These are phyloP conservation scores for Cystofilobasidium bisporidii DNA, from an alignment of 768 basidiomycete species.

Conservation along the genomic window DNA sequence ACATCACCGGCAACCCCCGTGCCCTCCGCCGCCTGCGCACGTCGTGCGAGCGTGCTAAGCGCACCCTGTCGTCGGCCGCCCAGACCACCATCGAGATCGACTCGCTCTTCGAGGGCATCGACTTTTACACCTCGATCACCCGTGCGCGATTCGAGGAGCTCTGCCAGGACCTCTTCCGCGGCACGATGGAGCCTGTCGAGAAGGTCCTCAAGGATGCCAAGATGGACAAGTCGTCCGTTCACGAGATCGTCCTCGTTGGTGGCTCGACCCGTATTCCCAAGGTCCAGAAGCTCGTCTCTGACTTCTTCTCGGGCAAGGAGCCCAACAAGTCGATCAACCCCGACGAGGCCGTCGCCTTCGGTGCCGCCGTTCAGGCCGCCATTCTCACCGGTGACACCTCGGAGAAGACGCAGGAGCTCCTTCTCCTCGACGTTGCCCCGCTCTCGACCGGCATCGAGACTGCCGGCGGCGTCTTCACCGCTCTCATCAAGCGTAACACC, in stretches of 20 bases:
- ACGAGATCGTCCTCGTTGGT: slow-evolving; percentile 98
- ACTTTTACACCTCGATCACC: slow-evolving; percentile 97
- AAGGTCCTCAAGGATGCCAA: slow-evolving; percentile 98
- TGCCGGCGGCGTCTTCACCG: slow-evolving; percentile 99
- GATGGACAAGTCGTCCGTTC: slow-evolving; percentile 85
- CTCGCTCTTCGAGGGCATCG: slow-evolving; percentile 94
- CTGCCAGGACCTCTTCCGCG: slow-evolving; percentile 88
- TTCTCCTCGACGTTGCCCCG: slow-evolving; percentile 96
- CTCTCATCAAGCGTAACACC: slow-evolving; percentile 98
- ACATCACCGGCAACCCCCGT: slow-evolving; percentile 61
- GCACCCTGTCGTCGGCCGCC: slow-evolving; percentile 93
- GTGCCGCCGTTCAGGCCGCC: slow-evolving; percentile 98
- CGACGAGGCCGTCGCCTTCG: slow-evolving; percentile 98
- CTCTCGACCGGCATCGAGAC: slow-evolving; percentile 99
- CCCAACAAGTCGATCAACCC: slow-evolving; percentile 99
- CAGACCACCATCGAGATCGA: slow-evolving; percentile 99
- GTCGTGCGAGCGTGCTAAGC: slow-evolving; percentile 99
- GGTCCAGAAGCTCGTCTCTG: slow-evolving; percentile 94
- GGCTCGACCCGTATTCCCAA: slow-evolving; percentile 99
- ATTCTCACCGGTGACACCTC: slow-evolving; percentile 97
- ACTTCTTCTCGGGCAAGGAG: slow-evolving; percentile 95
- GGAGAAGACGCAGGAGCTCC: slow-evolving; percentile 95
- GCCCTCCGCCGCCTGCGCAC: slow-evolving; percentile 90
- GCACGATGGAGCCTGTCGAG: slow-evolving; percentile 94
- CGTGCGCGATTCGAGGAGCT: slow-evolving; percentile 99